Conservation (phyloP, 257 asterid species). For the Capsicum rhomboideum region DNA sequence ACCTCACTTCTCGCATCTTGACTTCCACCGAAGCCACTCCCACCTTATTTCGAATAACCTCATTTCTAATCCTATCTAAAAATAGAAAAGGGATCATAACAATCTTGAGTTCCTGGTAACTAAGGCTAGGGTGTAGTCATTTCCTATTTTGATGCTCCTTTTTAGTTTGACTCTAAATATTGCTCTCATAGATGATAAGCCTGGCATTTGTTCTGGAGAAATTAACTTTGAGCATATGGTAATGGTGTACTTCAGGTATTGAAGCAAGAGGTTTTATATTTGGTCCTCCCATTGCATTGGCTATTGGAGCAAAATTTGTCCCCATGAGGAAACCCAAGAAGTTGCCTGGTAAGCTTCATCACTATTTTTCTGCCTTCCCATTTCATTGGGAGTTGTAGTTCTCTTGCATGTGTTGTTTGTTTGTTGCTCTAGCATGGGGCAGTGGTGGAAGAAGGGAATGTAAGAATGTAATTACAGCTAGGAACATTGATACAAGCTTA, state of each 20-base stretch:
- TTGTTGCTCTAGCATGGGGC: not conserved
- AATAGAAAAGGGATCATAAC: not conserved
- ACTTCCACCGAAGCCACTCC: too few relatives aligned
- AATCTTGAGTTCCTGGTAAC: not conserved
- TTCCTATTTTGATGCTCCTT: not conserved
- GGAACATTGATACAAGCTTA: not conserved
- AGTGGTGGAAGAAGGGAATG: not conserved
- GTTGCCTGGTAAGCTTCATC: conserved; percentile 50
- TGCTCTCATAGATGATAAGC: not conserved
- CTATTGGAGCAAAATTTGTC: conserved; percentile 89
- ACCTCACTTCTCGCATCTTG: too few relatives aligned
- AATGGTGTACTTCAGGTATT: conserved; percentile 44
- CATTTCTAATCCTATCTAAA: too few relatives aligned
- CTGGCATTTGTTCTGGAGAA: not conserved
- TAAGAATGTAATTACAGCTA: not conserved
- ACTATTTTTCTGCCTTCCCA: not conserved
- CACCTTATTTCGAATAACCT: too few relatives aligned
- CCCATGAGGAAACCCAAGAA: conserved; percentile 94
- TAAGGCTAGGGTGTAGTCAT: not conserved
- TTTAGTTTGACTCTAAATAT: not conserved
- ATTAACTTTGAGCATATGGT: not conserved
- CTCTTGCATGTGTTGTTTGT: not conserved
- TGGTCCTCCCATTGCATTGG: conserved; percentile 97
- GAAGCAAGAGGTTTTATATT: conserved; percentile 95
- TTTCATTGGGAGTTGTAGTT: not conserved